These are phyloP conservation scores for Dalbergia oliveri DNA, from an alignment of 306 rosid species.

Conservation along the genomic window DNA sequence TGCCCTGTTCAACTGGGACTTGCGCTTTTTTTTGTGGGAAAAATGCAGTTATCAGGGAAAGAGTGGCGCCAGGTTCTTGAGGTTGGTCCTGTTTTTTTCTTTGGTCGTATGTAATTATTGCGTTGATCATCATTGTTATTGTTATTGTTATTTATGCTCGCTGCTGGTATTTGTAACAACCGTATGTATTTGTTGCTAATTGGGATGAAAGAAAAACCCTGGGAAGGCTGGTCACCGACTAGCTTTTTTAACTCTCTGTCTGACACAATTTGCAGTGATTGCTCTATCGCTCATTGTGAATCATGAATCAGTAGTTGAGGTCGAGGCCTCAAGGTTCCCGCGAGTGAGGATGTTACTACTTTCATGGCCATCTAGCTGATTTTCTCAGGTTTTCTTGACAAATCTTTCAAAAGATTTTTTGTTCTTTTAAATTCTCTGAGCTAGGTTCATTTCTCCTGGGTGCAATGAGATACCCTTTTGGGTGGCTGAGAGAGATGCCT, in stretches of 20 bases:
- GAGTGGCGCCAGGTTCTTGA: slow-evolving; percentile 94
- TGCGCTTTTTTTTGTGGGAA: neutral
- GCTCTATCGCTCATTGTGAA: slow-evolving; percentile 56
- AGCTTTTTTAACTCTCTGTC: slow-evolving; percentile 57
- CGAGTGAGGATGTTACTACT: slow-evolving; percentile 64
- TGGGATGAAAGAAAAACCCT: slow-evolving; percentile 43
- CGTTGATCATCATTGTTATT: slow-evolving; percentile 27
- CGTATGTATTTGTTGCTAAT: slow-evolving; percentile 34
- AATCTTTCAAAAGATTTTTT: slow-evolving; percentile 39
- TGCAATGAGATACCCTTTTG: slow-evolving; percentile 23
- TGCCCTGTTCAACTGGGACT: slow-evolving; percentile 38
- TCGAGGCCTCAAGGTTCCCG: slow-evolving; percentile 68
- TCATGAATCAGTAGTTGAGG: slow-evolving; percentile 72
- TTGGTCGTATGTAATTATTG: neutral
- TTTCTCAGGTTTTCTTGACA: slow-evolving; percentile 69
- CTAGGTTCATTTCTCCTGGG: slow-evolving; percentile 48
- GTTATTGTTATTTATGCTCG: slow-evolving; percentile 20
- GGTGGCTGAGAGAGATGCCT: slow-evolving; percentile 43
- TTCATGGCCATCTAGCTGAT: slow-evolving; percentile 67
- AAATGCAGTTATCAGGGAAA: slow-evolving; percentile 81
- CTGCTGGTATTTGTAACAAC: slow-evolving; percentile 7
- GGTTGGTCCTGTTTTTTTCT: slow-evolving; percentile 60
- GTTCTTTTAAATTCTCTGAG: slow-evolving; percentile 27
- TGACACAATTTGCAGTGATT: slow-evolving; percentile 72
- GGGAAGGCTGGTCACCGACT: slow-evolving; percentile 57